Conservation (phyloP, 352 stramenopile genomes). For the Phytophthora sp. region DNA sequence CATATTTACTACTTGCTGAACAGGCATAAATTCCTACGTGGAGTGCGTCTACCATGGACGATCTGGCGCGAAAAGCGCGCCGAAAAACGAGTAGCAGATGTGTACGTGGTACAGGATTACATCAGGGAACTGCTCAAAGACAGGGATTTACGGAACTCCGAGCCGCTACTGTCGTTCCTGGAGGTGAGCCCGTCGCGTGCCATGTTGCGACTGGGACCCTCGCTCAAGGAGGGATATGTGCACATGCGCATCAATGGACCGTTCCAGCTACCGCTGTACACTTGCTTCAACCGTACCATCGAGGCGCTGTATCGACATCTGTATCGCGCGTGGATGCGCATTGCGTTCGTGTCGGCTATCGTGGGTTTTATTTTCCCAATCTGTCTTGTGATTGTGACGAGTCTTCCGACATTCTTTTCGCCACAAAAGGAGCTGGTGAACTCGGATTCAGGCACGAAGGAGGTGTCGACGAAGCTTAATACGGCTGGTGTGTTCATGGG, state of each 20-base stretch:
- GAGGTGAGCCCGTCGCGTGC: slow-evolving; percentile 81
- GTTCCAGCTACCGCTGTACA: slow-evolving; percentile 86
- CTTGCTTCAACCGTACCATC: slow-evolving; percentile 85
- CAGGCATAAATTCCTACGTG: slow-evolving; percentile 48
- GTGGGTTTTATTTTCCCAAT: slow-evolving; percentile 86
- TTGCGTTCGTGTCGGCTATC: slow-evolving; percentile 81
- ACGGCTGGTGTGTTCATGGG: slow-evolving; percentile 62
- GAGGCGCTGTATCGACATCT: slow-evolving; percentile 84
- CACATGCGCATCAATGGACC: slow-evolving; percentile 90
- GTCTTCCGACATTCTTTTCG: slow-evolving; percentile 69
- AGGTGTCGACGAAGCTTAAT: slow-evolving; percentile 59
- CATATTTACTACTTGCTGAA: slow-evolving; percentile 59
- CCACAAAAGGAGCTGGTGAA: slow-evolving; percentile 67
- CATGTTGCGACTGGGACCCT: slow-evolving; percentile 77
- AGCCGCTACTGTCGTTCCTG: slow-evolving; percentile 79
- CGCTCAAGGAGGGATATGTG: slow-evolving; percentile 87
- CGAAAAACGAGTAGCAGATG: slow-evolving; percentile 68
- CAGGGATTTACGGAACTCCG: slow-evolving; percentile 72
- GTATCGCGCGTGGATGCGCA: slow-evolving; percentile 88
- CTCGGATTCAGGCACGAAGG: slow-evolving; percentile 35
- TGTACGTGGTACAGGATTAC: slow-evolving; percentile 79
- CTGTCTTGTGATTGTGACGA: slow-evolving; percentile 74
- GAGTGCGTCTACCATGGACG: slow-evolving; percentile 72
- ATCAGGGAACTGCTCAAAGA: slow-evolving; percentile 69
- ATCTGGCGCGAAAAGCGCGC: slow-evolving; percentile 85